phyloP scores from a whole-genome alignment of 441 rosid species.

The Jatropha podagrica region DNA sequence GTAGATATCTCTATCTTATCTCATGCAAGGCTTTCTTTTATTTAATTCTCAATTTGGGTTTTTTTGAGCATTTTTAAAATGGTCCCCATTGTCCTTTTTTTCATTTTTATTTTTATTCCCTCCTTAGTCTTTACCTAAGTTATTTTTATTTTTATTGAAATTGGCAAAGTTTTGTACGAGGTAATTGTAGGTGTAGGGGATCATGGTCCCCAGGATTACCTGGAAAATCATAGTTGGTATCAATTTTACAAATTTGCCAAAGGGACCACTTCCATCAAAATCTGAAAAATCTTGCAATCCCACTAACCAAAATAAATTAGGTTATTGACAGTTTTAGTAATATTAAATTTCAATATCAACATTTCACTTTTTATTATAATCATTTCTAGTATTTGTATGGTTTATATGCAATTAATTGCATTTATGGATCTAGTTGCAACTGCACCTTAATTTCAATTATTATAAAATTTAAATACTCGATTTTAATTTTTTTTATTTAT shows the following conservation, averaged over 20 bases:
- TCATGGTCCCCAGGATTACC: slow-evolving; percentile 45
- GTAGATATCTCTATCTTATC: too few relatives aligned
- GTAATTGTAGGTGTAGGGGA: slow-evolving; percentile 33
- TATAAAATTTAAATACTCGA: too few relatives aligned
- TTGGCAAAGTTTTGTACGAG: slow-evolving; percentile 28
- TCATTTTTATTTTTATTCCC: neutral
- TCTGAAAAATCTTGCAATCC: slow-evolving; percentile 1
- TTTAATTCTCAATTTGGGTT: neutral
- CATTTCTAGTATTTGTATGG: too few relatives aligned
- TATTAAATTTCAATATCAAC: too few relatives aligned
- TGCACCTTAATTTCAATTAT: too few relatives aligned
- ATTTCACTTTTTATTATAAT: too few relatives aligned
- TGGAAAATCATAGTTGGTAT: neutral
- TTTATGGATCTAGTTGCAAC: too few relatives aligned
- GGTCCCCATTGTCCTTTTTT: slow-evolving; percentile 42
- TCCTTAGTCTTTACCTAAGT: too few relatives aligned
- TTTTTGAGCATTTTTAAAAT: slow-evolving; percentile 18
- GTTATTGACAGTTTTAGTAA: too few relatives aligned
- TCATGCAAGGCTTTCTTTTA: neutral
- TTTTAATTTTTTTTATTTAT: too few relatives aligned
- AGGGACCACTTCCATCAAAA: slow-evolving; percentile 32
- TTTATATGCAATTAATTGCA: too few relatives aligned
- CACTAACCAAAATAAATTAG: too few relatives aligned
- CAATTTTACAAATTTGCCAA: slow-evolving; percentile 11
- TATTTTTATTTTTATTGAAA: slow-evolving; percentile 17